These are phyloP conservation scores for Diatrype stigma DNA, from an alignment of 2,329 filamentous ascomycete genomes.

Conservation along the genomic window DNA sequence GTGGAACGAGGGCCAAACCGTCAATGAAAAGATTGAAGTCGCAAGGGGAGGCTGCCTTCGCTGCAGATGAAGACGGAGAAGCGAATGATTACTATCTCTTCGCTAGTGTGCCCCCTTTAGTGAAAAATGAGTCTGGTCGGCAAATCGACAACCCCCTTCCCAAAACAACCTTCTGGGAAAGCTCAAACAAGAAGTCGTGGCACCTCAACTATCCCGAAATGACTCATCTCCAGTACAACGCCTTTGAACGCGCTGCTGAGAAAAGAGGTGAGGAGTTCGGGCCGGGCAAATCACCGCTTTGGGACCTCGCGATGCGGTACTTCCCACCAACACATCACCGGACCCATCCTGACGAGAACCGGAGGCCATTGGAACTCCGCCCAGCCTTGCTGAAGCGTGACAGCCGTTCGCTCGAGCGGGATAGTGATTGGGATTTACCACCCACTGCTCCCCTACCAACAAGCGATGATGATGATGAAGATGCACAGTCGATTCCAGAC, in stretches of 20 bases:
- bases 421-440: constrained; percentile 21
- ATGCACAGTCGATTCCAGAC: constrained; percentile 29
- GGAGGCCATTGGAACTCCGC: constrained; percentile 9
- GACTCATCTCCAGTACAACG: constrained; percentile 55
- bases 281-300: constrained; percentile 47
- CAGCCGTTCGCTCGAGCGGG: constrained; percentile 20
- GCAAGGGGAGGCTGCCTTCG: constrained; percentile 35
- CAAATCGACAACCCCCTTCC: constrained; percentile 54
- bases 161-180: constrained; percentile 56
- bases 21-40: constrained; percentile 55
- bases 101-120: constrained; percentile 45
- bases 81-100: constrained; percentile 44
- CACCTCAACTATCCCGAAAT: constrained; percentile 62
- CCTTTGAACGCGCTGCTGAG: constrained; percentile 49
- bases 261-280: constrained; percentile 49
- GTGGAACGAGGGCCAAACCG: constrained; percentile 35
- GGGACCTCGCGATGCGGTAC: constrained; percentile 54
- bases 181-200: constrained; percentile 50
- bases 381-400: constrained; percentile 20
- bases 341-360: constrained; percentile 16
- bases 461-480: constrained; percentile 20
- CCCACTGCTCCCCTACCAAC: constrained; percentile 15
- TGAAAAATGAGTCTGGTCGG: constrained; percentile 46
- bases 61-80: constrained; percentile 31
- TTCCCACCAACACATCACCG: constrained; percentile 43